Base-by-base conservation (phyloP, 2,329 filamentous ascomycete species). In the Magnaporthales sp. region DNA sequence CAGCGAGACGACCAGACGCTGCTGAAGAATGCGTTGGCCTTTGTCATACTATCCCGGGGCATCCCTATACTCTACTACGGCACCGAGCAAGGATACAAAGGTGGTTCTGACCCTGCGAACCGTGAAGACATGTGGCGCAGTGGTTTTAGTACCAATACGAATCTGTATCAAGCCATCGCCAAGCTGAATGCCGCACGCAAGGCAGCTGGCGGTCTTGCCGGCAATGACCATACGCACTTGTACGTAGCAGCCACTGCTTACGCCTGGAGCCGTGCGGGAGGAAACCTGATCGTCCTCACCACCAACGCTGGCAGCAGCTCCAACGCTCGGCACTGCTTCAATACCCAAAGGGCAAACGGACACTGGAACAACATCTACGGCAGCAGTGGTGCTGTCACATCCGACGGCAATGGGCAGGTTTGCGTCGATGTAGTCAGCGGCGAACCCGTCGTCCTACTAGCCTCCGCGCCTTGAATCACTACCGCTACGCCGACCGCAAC, bases 21-120 rank as follows among this genome's bases (percentile, higher is more conserved):
- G 1, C 82, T 86, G 62, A 84, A 86, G 73, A 90, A 90, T 70
- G 80, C 84, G 3, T 78, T 89, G 54, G 80, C 85, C 0, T 89
- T 85, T 71, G 84, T 83, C 22, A 81, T 90, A 31, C 80, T 90
- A 13, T 46, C 38, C 38, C 38, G 38, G 5, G 38, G 38, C 38
- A 46, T 46, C 38, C 38, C 38, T 10, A 46, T 46, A 13, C 38
- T 46, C 15, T 46, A 46, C 38, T 46, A 46, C 38, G 38, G 38
- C 2, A 46, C 38, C 3, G 38, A 46, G 2, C 38, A 46, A 46
- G 38, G 38, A 6, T 46, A 5, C 5, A 19, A 19, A 1, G 38
- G 38, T 7, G 38, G 38, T 7, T 5, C 19, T 6, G 38, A 46
- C 10, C 38, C 38, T 10, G 38, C 38, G 15, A 46, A 46, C 38